Evolutionary conservation across 164 flowering plant species (phyloP).

Genomic region (Houttuynia cordata): DNA sequence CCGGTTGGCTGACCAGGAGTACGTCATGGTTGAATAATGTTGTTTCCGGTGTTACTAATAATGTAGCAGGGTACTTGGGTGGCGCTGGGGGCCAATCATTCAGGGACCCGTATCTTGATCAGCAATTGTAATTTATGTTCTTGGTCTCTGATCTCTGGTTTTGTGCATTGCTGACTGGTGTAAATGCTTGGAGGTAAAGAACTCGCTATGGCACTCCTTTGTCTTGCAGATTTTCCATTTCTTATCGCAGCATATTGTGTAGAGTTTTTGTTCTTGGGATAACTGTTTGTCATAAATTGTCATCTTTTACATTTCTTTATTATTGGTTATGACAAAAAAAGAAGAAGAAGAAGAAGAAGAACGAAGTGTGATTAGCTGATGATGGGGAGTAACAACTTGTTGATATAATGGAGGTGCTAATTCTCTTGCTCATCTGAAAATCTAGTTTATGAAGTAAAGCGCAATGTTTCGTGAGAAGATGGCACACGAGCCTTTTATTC

Average conservation of each 20-base stretch:
- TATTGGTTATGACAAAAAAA: no score
- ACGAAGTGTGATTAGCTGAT: no score
- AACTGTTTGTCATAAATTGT: not conserved
- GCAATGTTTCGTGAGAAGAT: no score
- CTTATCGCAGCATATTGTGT: not conserved
- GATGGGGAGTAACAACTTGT: no score
- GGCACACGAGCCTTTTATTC: no score
- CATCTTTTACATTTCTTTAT: not conserved
- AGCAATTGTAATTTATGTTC: slow-evolving; percentile 37
- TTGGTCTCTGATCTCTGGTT: not conserved
- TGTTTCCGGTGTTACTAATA: slow-evolving; percentile 35
- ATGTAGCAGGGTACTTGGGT: slow-evolving; percentile 34
- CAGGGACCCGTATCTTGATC: slow-evolving; percentile 58
- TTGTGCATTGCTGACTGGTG: not conserved
- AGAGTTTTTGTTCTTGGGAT: not conserved
- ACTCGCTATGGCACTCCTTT: not conserved
- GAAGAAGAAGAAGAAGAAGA: no score
- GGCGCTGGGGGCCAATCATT: slow-evolving; percentile 24
- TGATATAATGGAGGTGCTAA: no score
- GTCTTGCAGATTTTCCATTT: no score
- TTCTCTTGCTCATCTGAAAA: no score
- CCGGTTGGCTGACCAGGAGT: slow-evolving; percentile 71
- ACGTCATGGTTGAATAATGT: slow-evolving; percentile 53
- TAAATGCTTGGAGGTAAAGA: not conserved
- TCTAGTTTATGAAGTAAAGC: no score